Percentiles rank a stretch among this genome's conserved stretches.
Evolutionary conservation across 2,329 filamentous ascomycete species (phyloP).

Genomic region (Hysterium pulicare): DNA sequence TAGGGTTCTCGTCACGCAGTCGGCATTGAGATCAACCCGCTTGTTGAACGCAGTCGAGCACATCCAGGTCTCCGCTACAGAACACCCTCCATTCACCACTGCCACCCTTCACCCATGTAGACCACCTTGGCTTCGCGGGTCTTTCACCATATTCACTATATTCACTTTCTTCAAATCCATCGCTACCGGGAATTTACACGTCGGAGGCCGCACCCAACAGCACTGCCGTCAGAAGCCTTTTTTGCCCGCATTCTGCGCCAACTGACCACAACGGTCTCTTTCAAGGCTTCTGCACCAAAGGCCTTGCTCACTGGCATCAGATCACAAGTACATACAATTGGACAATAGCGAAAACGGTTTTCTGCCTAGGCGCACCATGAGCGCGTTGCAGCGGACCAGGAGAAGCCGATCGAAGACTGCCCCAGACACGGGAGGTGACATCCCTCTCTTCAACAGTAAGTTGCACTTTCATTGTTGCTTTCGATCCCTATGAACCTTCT

Average conservation of each 20-base stretch:
- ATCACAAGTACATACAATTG: constrained; percentile 15
- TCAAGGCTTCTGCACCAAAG: constrained; percentile 16
- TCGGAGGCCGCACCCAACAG: constrained; percentile 14
- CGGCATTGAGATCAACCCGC: too few relatives aligned
- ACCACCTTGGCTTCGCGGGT: constrained; percentile 3
- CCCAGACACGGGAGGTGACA: constrained; percentile 19
- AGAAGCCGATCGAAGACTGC: constrained; percentile 36
- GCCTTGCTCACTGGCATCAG: constrained; percentile 7
- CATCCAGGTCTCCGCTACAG: constrained; percentile 3
- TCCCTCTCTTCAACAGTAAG: constrained; percentile 21
- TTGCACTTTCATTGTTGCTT: constrained; percentile 4
- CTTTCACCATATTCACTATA: constrained; percentile 21
- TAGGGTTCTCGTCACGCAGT: background rate
- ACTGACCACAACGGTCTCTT: background rate
- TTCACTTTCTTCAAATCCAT: constrained; percentile 30
- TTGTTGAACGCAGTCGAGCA: too few relatives aligned
- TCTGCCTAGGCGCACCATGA: constrained; percentile 39
- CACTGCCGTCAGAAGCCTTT: constrained; percentile 15
- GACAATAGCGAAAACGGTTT: constrained; percentile 23
- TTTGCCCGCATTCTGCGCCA: constrained; percentile 26
- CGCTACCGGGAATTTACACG: background rate
- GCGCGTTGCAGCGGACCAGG: constrained; percentile 34
- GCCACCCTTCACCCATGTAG: background rate
- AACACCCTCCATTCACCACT: constrained; percentile 11
- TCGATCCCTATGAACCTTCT: background rate